Evolutionary conservation across 192 early-diverging fungal genomes (phyloP).

Genomic region (Cladochytrium replicatum): DNA sequence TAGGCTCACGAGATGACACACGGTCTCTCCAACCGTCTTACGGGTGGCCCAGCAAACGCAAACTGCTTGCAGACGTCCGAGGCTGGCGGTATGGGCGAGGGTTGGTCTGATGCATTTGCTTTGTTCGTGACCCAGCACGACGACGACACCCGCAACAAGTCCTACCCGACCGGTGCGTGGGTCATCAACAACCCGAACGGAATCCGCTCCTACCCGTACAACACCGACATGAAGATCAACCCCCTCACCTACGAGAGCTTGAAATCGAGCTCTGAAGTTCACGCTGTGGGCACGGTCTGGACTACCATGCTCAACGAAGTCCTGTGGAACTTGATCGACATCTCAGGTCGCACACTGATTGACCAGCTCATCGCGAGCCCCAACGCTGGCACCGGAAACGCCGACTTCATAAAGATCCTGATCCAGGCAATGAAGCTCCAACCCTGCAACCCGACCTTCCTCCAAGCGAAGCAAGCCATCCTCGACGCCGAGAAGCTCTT

Average conservation of each 20-base stretch:
- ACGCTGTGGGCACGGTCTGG: slow-evolving; percentile 47
- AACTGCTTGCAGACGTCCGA: slow-evolving; percentile 42
- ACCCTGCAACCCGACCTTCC: no score
- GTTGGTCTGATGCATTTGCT: slow-evolving; percentile 46
- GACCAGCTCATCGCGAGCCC: neutral
- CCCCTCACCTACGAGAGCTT: slow-evolving; percentile 12
- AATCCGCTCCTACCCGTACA: slow-evolving; percentile 45
- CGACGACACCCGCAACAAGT: slow-evolving; percentile 22
- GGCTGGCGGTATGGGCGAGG: slow-evolving; percentile 46
- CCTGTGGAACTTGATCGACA: slow-evolving; percentile 40
- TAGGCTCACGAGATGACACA: slow-evolving; percentile 49
- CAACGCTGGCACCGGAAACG: slow-evolving; percentile 6
- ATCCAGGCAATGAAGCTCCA: no score
- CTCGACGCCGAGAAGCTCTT: slow-evolving; percentile 16
- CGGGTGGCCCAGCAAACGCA: slow-evolving; percentile 45
- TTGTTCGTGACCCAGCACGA: slow-evolving; percentile 24
- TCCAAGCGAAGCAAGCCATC: slow-evolving; percentile 5
- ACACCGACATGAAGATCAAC: slow-evolving; percentile 32
- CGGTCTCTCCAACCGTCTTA: slow-evolving; percentile 48
- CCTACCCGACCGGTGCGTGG: slow-evolving; percentile 32
- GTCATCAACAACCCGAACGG: slow-evolving; percentile 23
- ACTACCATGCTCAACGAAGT: slow-evolving; percentile 45
- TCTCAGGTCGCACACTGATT: slow-evolving; percentile 17
- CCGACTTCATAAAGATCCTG: slow-evolving; percentile 19
- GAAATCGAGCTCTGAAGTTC: slow-evolving; percentile 25